A percentile compares a stretch with the other conserved stretches of the same genome.
These are phyloP conservation scores for Botrytis galanthina DNA, from an alignment of 2,329 filamentous ascomycete species.

Conservation along the genomic window DNA sequence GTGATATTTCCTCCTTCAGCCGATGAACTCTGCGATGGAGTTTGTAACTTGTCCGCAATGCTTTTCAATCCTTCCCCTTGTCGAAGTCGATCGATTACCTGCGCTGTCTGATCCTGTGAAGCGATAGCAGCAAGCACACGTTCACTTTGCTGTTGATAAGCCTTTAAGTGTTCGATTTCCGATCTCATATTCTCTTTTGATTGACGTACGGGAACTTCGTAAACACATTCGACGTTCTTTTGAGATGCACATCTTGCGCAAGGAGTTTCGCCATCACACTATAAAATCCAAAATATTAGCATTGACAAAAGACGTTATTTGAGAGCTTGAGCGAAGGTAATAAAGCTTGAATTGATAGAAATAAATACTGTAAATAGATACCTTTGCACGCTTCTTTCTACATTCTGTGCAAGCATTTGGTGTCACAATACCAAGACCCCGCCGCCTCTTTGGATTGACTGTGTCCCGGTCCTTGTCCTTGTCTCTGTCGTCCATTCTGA, in stretches of 20 bases:
- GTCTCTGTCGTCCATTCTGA: conserved; percentile 20
- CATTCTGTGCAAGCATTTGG: conserved; percentile 38
- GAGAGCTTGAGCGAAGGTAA: too few species aligned
- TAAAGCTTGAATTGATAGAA: background rate
- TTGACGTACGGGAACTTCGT: conserved; percentile 61
- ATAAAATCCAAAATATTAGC: background rate
- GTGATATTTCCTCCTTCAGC: conserved; percentile 33
- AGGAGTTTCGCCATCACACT: conserved; percentile 59
- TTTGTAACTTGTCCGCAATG: conserved; percentile 55
- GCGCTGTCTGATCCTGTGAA: conserved; percentile 40
- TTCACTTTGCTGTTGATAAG: conserved; percentile 54
- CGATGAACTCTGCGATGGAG: conserved; percentile 35
- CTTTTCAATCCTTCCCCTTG: conserved; percentile 53
- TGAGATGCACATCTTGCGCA: conserved; percentile 53
- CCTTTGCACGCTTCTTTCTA: conserved; percentile 38
- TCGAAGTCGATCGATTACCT: conserved; percentile 53
- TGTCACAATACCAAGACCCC: conserved; percentile 36
- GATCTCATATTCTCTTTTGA: conserved; percentile 60
- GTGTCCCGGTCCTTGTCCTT: conserved; percentile 15
- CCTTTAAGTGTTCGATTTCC: conserved; percentile 58
- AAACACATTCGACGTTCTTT: conserved; percentile 54
- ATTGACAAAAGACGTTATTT: background rate
- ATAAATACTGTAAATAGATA: conserved; percentile 11
- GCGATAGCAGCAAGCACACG: conserved; percentile 54
- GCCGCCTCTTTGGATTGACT: conserved; percentile 32